Base-by-base conservation (phyloP, 805 yeast species). In the Wickerhamomyces silvicola region DNA sequence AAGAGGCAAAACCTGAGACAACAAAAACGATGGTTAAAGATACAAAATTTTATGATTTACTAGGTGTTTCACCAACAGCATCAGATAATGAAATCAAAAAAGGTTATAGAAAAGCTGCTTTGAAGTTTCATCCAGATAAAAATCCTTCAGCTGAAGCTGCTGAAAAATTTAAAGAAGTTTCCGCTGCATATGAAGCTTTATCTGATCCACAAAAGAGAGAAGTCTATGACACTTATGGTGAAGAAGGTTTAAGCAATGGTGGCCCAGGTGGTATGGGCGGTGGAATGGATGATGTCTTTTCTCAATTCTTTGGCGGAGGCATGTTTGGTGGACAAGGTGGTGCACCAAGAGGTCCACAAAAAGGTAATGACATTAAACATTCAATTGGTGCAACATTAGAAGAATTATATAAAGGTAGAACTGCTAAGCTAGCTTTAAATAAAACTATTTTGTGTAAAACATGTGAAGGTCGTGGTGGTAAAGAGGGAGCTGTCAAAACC, bases 141-240 rank as follows among this genome's bases (percentile, higher is more conserved):
- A 78, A 78, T 49, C 51, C 46, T 27, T 70, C 79, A 9, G 81
- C 81, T 30, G 97, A 88, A 59, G 95, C 95, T 7, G 92, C 94
- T 25, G 96, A 86, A 56, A 85, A 81, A 64, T 88, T 88, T 62
- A 90, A 88, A 62, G 94, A 85, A 54, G 71, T 86, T 50, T 78
- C 90, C 2, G 74, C 72, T 42, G 96, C 97, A 3, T 75, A 90
- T 58, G 96, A 88, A 60, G 68, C 86, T 15, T 67, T 90, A 39
- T 71, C 81, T 15, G 96, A 88, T 54, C 64, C 78, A 10, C 78
- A 86, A 50, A 86, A 86, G 66, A 81, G 97, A 64, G 81, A 80
- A 23, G 49, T 80, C 4, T 90, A 90, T 56, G 97, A 92, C 62
- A 75, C 71, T 40, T 85, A 72, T 54, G 98, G 98, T 56, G 84